phyloP scores from a whole-genome alignment of 2,329 filamentous ascomycete genomes.

The Epichloe gansuensis region DNA sequence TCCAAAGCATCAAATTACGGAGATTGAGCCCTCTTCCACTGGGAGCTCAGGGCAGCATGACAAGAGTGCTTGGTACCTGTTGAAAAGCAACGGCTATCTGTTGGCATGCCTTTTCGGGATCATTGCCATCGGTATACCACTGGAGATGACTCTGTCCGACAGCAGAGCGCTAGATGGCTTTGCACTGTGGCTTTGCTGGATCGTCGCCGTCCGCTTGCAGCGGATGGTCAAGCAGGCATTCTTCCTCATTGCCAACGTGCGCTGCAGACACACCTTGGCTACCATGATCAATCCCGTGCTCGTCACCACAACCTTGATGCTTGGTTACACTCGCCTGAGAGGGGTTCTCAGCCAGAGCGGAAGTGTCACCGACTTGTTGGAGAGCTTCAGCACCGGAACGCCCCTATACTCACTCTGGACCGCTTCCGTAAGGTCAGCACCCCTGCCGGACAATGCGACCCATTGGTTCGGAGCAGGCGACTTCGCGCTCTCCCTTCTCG shows the following conservation, averaged over 20 bases:
- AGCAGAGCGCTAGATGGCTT: constrained; percentile 32
- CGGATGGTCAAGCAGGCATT: constrained; percentile 18
- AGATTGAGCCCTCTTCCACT: neutral
- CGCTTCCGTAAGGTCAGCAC: constrained; percentile 3
- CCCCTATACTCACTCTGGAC: constrained; percentile 25
- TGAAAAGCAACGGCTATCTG: constrained; percentile 12
- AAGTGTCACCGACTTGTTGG: constrained; percentile 18
- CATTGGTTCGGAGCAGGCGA: constrained; percentile 34
- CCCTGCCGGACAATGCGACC: constrained; percentile 8
- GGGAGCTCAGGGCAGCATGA: neutral
- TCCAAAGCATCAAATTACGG: no score
- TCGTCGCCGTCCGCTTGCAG: constrained; percentile 26
- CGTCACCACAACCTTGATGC: constrained; percentile 30
- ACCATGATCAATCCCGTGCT: constrained; percentile 36
- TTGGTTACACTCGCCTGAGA: constrained; percentile 30
- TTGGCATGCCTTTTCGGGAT: constrained; percentile 20
- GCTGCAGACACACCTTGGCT: constrained; percentile 19
- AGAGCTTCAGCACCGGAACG: constrained; percentile 20
- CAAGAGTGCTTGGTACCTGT: constrained; percentile 4
- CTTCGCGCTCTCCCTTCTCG: constrained; percentile 33
- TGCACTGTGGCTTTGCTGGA: constrained; percentile 37
- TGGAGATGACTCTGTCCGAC: constrained; percentile 21
- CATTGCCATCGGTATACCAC: constrained; percentile 27
- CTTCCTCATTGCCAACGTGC: neutral
- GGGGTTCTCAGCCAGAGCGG: constrained; percentile 14